Evolutionary conservation across 768 basidiomycete species (phyloP).

Genomic region (Omphalotus guepiniiformis): DNA sequence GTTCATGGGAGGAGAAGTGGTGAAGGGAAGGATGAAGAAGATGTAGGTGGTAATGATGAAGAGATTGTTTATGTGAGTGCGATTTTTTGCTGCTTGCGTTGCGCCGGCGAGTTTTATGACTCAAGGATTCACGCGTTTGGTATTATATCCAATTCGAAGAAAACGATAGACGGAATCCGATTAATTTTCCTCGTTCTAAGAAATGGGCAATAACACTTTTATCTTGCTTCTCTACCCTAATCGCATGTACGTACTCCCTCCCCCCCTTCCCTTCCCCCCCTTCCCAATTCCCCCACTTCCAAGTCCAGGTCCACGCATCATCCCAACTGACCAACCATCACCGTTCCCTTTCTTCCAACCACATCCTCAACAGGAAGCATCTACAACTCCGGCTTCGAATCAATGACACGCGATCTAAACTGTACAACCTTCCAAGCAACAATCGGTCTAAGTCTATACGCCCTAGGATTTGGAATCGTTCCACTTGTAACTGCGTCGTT

Average conservation of each 20-base stretch:
- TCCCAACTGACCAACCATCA: too few species aligned
- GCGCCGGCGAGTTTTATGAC: too few species aligned
- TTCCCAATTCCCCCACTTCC: too few species aligned
- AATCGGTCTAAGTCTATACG: slow-evolving; percentile 47
- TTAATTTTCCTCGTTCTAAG: slow-evolving; percentile 29
- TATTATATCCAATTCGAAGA: slow-evolving; percentile 38
- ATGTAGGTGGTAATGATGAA: background rate
- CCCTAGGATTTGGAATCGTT: slow-evolving; percentile 57
- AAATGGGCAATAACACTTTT: slow-evolving; percentile 46
- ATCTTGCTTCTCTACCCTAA: slow-evolving; percentile 43
- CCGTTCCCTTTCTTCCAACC: too few species aligned
- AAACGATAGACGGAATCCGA: slow-evolving; percentile 35
- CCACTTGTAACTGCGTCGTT: slow-evolving; percentile 66
- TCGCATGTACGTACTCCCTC: too few species aligned
- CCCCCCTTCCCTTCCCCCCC: too few species aligned
- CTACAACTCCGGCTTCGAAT: slow-evolving; percentile 51
- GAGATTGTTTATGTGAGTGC: slow-evolving; percentile 19
- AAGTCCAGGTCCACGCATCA: background rate
- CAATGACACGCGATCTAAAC: slow-evolving; percentile 50
- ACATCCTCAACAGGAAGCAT: slow-evolving; percentile 49
- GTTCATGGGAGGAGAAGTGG: slow-evolving; percentile 27
- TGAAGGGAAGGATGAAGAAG: slow-evolving; percentile 17
- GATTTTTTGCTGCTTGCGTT: too few species aligned
- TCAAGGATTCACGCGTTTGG: too few species aligned
- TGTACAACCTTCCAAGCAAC: slow-evolving; percentile 43